phyloP scores from a whole-genome alignment of 2,329 filamentous ascomycete genomes.

The Alternaria solani region DNA sequence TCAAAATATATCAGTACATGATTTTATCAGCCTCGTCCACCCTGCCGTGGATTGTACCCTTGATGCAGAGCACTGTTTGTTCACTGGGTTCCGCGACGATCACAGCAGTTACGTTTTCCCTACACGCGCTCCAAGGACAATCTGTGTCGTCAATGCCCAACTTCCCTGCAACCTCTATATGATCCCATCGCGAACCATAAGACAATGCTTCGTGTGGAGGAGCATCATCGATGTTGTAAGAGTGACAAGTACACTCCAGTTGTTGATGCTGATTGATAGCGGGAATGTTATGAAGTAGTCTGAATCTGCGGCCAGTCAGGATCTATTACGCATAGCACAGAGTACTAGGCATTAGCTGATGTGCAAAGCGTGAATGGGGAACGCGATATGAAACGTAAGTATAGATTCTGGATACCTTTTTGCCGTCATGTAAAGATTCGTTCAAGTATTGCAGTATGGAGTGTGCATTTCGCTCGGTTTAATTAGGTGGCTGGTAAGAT shows the following conservation, averaged over 20 bases:
- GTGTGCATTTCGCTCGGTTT: background rate
- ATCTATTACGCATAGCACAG: accelerated
- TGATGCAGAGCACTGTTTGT: background rate
- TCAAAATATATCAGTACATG: background rate
- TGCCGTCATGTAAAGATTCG: background rate
- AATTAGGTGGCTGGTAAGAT: background rate
- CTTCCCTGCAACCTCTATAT: background rate
- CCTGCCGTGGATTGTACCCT: background rate
- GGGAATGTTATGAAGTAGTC: background rate
- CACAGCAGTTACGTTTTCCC: background rate
- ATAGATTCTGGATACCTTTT: background rate
- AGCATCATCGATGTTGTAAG: background rate
- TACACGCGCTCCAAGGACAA: background rate
- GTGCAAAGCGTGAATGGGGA: background rate
- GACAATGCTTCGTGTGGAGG: slow-evolving; percentile 18
- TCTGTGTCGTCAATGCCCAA: background rate
- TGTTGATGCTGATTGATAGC: background rate
- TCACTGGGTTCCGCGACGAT: background rate
- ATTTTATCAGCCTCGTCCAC: background rate
- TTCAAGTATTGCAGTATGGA: background rate
- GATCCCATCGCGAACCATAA: background rate
- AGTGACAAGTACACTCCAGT: background rate
- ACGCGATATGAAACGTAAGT: background rate
- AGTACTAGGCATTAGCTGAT: background rate
- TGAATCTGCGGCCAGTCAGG: background rate